Evolutionary conservation across 495 filamentous ascomycete species (phyloP).

Genomic region (Xylaria castorea): DNA sequence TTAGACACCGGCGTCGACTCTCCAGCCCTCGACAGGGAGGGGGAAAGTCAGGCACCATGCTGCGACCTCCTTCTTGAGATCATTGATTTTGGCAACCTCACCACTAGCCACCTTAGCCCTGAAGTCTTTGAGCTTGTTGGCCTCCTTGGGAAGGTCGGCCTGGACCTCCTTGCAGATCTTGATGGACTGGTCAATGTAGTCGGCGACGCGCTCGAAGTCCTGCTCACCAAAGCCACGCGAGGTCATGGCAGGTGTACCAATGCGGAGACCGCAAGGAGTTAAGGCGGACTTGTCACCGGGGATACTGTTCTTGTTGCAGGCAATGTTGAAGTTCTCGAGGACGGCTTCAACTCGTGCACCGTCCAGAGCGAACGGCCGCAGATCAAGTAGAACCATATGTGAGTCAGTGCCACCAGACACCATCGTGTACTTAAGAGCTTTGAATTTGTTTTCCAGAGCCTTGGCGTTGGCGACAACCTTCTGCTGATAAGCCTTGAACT

Average conservation of each 20-base stretch:
- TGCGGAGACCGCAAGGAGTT: slow-evolving; percentile 91
- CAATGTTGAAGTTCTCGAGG: slow-evolving; percentile 97
- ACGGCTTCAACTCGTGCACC: slow-evolving; percentile 96
- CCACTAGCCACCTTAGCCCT: slow-evolving; percentile 85
- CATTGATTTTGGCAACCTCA: slow-evolving; percentile 77
- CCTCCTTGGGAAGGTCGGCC: slow-evolving; percentile 84
- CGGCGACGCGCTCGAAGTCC: slow-evolving; percentile 89
- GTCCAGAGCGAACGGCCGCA: slow-evolving; percentile 79
- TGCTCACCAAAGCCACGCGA: slow-evolving; percentile 90
- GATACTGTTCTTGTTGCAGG: slow-evolving; percentile 99
- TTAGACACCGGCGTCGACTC: slow-evolving; percentile 58
- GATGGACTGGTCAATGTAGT: slow-evolving; percentile 86
- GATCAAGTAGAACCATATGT: slow-evolving; percentile 96
- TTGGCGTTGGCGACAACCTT: slow-evolving; percentile 93
- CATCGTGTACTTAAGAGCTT: slow-evolving; percentile 84
- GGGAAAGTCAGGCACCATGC: slow-evolving; percentile 91
- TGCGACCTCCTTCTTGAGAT: slow-evolving; percentile 86
- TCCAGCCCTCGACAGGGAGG: slow-evolving; percentile 79
- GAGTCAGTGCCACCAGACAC: slow-evolving; percentile 97
- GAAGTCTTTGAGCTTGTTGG: slow-evolving; percentile 99
- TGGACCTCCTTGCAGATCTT: slow-evolving; percentile 86
- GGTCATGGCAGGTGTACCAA: slow-evolving; percentile 97
- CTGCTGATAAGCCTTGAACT: slow-evolving; percentile 96
- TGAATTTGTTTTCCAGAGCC: slow-evolving; percentile 81
- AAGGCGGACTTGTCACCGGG: slow-evolving; percentile 98